Evolutionary conservation across 768 basidiomycete species (phyloP), one percentile per base, ranked within the genome.

Genomic region (Terana coerulea): DNA sequence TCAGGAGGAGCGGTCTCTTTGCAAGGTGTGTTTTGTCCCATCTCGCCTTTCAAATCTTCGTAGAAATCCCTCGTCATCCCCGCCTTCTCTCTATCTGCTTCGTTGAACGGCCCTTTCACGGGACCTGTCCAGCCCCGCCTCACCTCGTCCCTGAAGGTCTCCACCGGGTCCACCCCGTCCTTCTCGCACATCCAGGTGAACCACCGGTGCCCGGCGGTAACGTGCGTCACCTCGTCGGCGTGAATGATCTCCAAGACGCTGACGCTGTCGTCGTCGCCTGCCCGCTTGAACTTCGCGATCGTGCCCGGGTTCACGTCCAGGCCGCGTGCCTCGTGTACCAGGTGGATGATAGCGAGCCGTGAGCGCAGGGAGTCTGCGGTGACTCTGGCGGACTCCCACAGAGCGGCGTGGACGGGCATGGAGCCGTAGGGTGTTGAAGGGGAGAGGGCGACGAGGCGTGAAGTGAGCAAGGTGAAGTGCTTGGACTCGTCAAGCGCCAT

Each of bases 401-500:
- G 78, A 0, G 78, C 81, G 0, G 87, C 85, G 59, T 91, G 89
- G 1, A 91, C 86, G 15, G 84, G 78, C 5, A 73, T 64, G 31
- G 78, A 81, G 26, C 89, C 88, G 62, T 88, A 92, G 17, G 81
- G 81, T 2, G 86, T 86, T 2, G 76, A 71, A 4, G 82, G 81
- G 1, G 80, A 83, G 15, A 83, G 75, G 14, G 78, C 76, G 24
- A 73, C 71, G 10, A 92, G 74, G 15, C 88, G 74, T 11, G 79
- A 74, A 7, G 77, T 76, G 8, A 91, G 75, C 2, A 91, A 71
- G 1, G 83, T 80, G 74, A 89, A 91, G 64, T 90, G 90, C 63
- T 90, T 88, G n/a, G 81, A 82, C 62, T 93, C 89, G 68, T 93
- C 91, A 29, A 91, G 74, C 0, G 88, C 90, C 72, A 93, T 86